Base-by-base conservation (phyloP, 768 basidiomycete species). In the Galerina sulciceps region DNA sequence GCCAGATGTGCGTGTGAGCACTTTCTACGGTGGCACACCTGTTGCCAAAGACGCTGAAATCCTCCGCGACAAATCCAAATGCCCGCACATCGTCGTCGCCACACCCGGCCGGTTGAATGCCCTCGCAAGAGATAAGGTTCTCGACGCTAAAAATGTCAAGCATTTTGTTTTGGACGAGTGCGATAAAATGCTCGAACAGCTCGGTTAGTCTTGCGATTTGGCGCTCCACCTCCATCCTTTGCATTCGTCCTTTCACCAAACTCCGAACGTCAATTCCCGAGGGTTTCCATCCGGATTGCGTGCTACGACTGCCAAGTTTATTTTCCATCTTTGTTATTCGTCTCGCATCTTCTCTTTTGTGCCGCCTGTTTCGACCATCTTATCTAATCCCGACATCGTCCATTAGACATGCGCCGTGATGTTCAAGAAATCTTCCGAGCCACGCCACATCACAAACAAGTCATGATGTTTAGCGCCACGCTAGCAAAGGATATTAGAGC, bases 171-270 rank as follows among this genome's bases (percentile, higher is more conserved):
- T 99, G 75, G 97, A 99, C 85, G 97, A 99, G 82, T 99, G 97
- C 85, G 97, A 99, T 85, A 99, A 99, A 87, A 98, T 99, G 94
- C 91, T 99, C 74, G 97, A 99, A 86, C 92, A 95, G 87, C 95
- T 99, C 81, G 97, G 97, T 99, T 93, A 98, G 97, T 99, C 86
- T 77, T 88, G 83, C 88, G 84, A 81, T 86, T 89, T 89, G 84
- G 84, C 85, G 79, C 67, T 78, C 77, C 75, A 75, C 75, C 79
- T 79, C 70, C 75, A 78, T 69, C 82, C 31, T 66, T 83, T 79
- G 69, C 80, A 59, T 77, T 56, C 55, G 48, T 61, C 46, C 44
- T 55, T 53, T 54, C 41, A 46, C 57, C 58, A 61, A 62, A 55
- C 62, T 61, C 60, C 61, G 53, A 62, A 55, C 53, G 61, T 51